phyloP scores from a whole-genome alignment of 1,284 basidiomycete species.

The Cutaneotrichosporon cutaneum region DNA sequence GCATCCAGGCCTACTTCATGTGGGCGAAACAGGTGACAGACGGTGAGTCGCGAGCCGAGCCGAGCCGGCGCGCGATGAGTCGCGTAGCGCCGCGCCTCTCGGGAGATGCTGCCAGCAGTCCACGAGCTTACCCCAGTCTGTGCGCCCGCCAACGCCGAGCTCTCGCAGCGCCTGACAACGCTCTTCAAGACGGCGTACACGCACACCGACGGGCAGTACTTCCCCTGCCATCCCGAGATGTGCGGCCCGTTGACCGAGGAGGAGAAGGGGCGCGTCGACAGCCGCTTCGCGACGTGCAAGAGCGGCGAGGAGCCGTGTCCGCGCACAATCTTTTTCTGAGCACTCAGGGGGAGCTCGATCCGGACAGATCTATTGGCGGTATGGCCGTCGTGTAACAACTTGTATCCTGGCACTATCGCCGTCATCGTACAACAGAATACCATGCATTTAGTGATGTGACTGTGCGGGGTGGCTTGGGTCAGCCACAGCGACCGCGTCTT shows the following conservation, averaged over 20 bases:
- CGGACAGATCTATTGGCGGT: neutral
- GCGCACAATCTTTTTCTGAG: constrained; percentile 45
- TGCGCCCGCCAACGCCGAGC: constrained; percentile 42
- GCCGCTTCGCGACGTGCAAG: constrained; percentile 33
- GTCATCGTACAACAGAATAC: constrained; percentile 6
- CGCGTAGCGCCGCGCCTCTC: neutral
- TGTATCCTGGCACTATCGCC: constrained; percentile 8
- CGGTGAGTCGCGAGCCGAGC: constrained; percentile 23
- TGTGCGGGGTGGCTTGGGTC: neutral
- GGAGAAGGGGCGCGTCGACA: constrained; percentile 46
- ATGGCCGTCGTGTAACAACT: neutral
- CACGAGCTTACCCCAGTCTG: constrained; percentile 35
- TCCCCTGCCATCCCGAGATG: constrained; percentile 48
- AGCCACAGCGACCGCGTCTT: too few relatives aligned
- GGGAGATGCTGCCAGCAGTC: too few relatives aligned
- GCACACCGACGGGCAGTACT: constrained; percentile 41
- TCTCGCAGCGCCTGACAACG: constrained; percentile 40
- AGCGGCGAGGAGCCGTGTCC: constrained; percentile 40
- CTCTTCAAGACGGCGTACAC: constrained; percentile 52
- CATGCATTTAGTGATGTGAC: neutral
- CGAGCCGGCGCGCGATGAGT: too few relatives aligned
- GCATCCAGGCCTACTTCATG: constrained; percentile 52
- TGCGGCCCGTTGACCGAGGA: constrained; percentile 47
- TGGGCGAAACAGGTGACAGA: constrained; percentile 55
- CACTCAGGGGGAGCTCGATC: neutral